A percentile compares a stretch with the other conserved stretches of the same genome.
These are phyloP conservation scores for Thermothelomyces thermophilus DNA, from an alignment of 2,329 filamentous ascomycete species.

Conservation along the genomic window DNA sequence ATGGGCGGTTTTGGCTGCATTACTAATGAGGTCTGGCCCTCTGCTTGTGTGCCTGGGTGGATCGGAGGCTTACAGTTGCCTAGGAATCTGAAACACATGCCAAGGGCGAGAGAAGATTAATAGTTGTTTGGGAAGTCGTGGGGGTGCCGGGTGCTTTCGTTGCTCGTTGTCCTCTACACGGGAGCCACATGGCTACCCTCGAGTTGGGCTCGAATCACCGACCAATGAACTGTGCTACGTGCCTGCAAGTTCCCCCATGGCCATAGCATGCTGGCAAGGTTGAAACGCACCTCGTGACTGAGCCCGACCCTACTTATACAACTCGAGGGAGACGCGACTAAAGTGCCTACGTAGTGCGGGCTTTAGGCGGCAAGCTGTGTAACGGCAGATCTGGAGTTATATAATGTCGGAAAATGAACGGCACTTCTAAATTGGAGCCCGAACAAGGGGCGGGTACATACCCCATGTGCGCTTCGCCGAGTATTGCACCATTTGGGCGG, in stretches of 20 bases:
- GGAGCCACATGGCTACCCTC: slow-evolving; percentile 3
- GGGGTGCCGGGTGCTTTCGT: not conserved
- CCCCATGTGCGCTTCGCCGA: no score
- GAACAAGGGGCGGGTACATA: no score
- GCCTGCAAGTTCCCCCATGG: not conserved
- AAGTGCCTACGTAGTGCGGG: no score
- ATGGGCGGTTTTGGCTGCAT: not conserved
- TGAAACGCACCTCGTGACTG: not conserved
- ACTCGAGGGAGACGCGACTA: no score
- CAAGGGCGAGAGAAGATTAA: not conserved
- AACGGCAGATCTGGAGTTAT: not conserved
- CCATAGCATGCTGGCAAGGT: not conserved
- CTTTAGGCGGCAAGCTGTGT: not conserved
- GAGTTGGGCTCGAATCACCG: not conserved
- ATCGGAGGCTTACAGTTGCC: not conserved
- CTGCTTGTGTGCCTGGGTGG: not conserved
- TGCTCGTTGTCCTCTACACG: not conserved
- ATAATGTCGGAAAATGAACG: no score
- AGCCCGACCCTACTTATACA: not conserved
- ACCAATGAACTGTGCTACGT: slow-evolving; percentile 3
- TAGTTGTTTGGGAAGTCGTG: not conserved
- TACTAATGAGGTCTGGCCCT: not conserved
- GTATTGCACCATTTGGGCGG: no score
- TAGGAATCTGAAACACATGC: not conserved
- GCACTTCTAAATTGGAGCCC: no score